Evolutionary conservation across 345 rosid genomes (phyloP), one percentile per base, ranked within the genome.

Genomic region (Abelmoschus esculentus): DNA sequence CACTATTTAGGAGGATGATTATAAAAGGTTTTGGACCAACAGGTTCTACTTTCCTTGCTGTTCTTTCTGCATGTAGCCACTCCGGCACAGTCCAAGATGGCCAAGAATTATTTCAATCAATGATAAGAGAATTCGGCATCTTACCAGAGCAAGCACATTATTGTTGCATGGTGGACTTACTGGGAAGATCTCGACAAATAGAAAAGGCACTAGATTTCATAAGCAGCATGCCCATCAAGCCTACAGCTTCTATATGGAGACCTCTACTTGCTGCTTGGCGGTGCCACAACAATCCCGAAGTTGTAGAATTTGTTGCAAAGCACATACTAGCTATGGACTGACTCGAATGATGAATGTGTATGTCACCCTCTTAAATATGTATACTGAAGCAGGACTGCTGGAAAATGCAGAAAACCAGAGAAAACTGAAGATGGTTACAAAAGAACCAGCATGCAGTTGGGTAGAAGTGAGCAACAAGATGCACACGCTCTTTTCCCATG

Each of bases 201-300:
- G 71, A 72, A 56, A 69, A 34, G 17, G 76, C 80, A 22, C 47
- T 77, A 31, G 69, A 62, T 55, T 72, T 60, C 61, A 74, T 74
- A 28, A 78, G 46, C 28, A 66, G 67, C 66, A 56, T 67, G 62
- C 75, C 75, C 28, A 66, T 55, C 61, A 71, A 74, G 57, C 78
- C 78, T 61, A 78, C 77, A 15, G 70, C 81, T 60, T 17, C 70
- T 2, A 71, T 78, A 61, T 74, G 75, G 81, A 78, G 53, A 67
- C 81, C 78, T 11, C 57, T 74, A 53, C 67, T 78, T n/a, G 81
- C 78, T 61, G 81, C 78, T 71, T 61, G 81, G 47, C 13, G 81
- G 62, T 59, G 75, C 75, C 78, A 74, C 61, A 67, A 32, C 19
- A 55, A 78, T 52, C 52, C 74, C 34, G 34, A 13, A 63, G 73